Conservation (phyloP, 2,329 filamentous ascomycete species). For the Fusarium cicatricum region DNA sequence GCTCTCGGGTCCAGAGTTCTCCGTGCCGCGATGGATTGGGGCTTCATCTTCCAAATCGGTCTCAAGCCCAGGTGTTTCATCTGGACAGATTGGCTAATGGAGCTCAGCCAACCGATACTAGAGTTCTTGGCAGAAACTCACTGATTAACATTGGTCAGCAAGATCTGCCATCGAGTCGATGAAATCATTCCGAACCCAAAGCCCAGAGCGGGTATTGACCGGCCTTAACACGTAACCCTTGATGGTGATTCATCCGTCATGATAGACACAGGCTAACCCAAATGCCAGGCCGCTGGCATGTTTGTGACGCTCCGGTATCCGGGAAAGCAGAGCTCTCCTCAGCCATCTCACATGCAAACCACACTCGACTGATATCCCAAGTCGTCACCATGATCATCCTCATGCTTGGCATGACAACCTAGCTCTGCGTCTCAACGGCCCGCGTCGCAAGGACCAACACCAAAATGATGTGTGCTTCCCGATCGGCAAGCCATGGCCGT, state of each 20-base stretch:
- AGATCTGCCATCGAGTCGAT: constrained; percentile 2
- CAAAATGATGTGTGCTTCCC: background rate
- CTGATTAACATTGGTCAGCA: background rate
- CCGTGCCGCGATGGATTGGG: constrained; percentile 4
- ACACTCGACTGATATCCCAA: background rate
- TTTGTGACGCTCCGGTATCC: constrained; percentile 21
- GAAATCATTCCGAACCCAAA: constrained; percentile 26
- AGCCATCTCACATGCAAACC: background rate
- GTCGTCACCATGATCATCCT: background rate
- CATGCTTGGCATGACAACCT: background rate
- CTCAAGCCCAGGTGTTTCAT: constrained; percentile 3
- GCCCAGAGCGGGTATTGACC: constrained; percentile 7
- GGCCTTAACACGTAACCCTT: background rate
- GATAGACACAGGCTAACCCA: background rate
- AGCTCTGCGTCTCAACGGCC: constrained; percentile 8
- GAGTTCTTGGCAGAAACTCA: constrained; percentile 1
- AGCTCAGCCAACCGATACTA: background rate
- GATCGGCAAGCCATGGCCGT: constrained; percentile 2
- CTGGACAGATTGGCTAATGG: background rate
- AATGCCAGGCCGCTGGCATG: constrained; percentile 3
- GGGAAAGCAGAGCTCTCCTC: constrained; percentile 4
- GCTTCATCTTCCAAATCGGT: constrained; percentile 7
- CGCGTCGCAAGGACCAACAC: constrained; percentile 5
- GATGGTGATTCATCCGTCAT: constrained; percentile 2
- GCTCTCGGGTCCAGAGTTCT: constrained; percentile 1